A percentile compares a stretch with the other conserved stretches of the same genome.
Conservation (phyloP, 352 stramenopile species). For the Phytophthora citrophthora region DNA sequence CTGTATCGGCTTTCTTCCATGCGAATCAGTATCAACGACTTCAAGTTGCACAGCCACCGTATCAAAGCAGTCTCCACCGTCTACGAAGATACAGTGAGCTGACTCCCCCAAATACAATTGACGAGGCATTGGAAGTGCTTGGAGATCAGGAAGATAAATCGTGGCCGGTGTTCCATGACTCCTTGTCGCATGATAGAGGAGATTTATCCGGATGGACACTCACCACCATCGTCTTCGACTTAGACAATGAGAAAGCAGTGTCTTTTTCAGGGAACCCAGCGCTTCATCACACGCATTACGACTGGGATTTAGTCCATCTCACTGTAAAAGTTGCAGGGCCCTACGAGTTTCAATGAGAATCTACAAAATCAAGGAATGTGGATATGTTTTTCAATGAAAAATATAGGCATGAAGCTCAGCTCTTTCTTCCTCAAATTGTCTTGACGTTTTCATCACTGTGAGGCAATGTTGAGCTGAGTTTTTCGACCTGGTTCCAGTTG, state of each 20-base stretch:
- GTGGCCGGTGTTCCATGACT: constrained; percentile 75
- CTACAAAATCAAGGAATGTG: no score
- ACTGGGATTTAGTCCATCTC: no score
- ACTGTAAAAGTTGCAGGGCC: no score
- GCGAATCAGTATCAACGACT: constrained; percentile 82
- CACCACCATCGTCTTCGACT: constrained; percentile 71
- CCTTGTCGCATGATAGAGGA: constrained; percentile 54
- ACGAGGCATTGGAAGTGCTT: constrained; percentile 59
- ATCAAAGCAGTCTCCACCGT: constrained; percentile 73
- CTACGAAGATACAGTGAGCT: constrained; percentile 67
- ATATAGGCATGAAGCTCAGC: no score
- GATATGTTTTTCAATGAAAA: no score
- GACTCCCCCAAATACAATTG: constrained; percentile 41
- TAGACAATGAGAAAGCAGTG: constrained; percentile 45
- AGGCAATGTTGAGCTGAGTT: constrained; percentile 10
- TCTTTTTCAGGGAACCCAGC: constrained; percentile 60
- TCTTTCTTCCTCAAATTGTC: constrained; percentile 12
- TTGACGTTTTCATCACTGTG: constrained; percentile 5
- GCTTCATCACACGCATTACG: constrained; percentile 5
- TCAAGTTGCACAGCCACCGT: constrained; percentile 60
- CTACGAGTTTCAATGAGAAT: no score
- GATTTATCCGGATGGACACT: constrained; percentile 79
- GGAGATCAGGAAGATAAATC: constrained; percentile 66
- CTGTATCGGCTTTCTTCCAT: constrained; percentile 64
- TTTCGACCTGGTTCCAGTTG: constrained; percentile 40